phyloP scores from a whole-genome alignment of 306 rosid genomes.

The Castanea crenata region DNA sequence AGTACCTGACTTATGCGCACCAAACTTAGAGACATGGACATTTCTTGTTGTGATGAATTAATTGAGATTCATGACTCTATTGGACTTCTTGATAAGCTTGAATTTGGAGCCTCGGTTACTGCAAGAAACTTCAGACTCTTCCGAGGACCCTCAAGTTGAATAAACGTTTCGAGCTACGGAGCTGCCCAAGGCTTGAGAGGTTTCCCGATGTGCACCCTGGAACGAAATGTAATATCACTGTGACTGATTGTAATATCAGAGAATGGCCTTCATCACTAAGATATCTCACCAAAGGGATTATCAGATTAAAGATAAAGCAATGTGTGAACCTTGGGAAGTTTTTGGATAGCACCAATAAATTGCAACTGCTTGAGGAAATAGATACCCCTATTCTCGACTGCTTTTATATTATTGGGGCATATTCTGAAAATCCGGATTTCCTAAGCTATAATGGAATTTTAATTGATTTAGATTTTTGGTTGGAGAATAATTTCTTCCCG shows the following conservation, averaged over 20 bases:
- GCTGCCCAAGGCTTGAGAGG: too few species aligned
- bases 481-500: neutral
- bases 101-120: too few species aligned
- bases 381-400: rapidly evolving
- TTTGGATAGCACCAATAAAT: neutral
- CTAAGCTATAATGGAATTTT: rapidly evolving
- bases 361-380: too few species aligned
- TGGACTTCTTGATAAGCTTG: too few species aligned
- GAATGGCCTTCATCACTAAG: neutral
- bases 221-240: rapidly evolving
- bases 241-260: rapidly evolving
- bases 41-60: too few species aligned
- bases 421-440: rapidly evolving
- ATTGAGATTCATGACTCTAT: too few species aligned
- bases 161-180: rapidly evolving
- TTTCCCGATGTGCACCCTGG: too few species aligned
- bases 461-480: neutral
- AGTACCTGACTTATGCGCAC: too few species aligned
- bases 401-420: too few species aligned
- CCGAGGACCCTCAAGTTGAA: too few species aligned
- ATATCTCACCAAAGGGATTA: neutral
- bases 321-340: neutral
- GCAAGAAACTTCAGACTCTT: too few species aligned
- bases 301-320: rapidly evolving
- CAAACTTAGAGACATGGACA: too few species aligned